These are phyloP conservation scores for Backusella circina DNA, from an alignment of 192 early-diverging fungal genomes.

Conservation along the genomic window DNA sequence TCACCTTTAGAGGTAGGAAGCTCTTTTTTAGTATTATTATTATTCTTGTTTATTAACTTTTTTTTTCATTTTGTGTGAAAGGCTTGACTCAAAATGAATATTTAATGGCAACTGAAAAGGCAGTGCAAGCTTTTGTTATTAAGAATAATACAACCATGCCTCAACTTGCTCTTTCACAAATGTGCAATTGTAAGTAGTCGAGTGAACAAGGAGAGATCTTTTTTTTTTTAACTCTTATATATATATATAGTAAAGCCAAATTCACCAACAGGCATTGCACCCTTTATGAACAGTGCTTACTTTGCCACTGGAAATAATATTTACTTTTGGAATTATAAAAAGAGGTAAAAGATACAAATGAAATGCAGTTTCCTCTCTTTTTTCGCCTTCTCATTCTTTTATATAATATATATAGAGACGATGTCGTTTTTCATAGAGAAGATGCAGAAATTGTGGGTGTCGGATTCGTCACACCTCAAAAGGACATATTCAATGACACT, in stretches of 20 bases:
- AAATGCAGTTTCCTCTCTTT: no score
- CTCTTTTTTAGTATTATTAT: neutral
- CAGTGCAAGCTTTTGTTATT: neutral
- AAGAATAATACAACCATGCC: neutral
- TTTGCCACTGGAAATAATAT: slow-evolving; percentile 87
- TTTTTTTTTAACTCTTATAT: neutral
- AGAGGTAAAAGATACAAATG: slow-evolving; percentile 42
- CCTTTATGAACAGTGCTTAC: slow-evolving; percentile 89
- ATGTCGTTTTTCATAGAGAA: slow-evolving; percentile 77
- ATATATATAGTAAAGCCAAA: slow-evolving; percentile 52
- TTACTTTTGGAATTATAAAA: slow-evolving; percentile 89
- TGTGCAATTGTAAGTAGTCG: neutral
- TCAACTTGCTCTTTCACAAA: neutral
- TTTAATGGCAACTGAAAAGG: neutral
- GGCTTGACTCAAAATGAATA: slow-evolving; percentile 1
- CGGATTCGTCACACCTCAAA: slow-evolving; percentile 71
- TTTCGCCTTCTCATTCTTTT: no score
- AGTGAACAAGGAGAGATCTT: neutral
- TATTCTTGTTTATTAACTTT: neutral
- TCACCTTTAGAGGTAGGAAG: neutral
- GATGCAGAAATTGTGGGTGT: slow-evolving; percentile 88
- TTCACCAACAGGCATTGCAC: slow-evolving; percentile 85
- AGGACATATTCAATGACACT: slow-evolving; percentile 81
- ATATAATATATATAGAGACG: slow-evolving; percentile 39
- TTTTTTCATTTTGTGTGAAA: neutral